Evolutionary conservation across 306 rosid genomes (phyloP).

Genomic region (Canavalia ensiformis): DNA sequence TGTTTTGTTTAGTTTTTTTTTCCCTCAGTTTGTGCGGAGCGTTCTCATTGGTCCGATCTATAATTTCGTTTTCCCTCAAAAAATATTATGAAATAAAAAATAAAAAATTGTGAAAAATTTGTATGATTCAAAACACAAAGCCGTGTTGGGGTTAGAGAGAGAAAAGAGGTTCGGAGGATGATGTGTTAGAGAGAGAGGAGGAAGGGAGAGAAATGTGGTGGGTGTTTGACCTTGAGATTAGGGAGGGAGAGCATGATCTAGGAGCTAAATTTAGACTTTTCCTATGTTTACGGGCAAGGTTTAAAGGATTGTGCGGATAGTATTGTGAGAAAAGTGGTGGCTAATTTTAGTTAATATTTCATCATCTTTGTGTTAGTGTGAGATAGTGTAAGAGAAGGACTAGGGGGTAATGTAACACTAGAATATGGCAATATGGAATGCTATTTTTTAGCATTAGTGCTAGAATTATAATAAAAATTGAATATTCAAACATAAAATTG

Average conservation of each 20-base stretch:
- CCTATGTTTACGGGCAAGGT: slow-evolving; percentile 52
- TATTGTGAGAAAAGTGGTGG: slow-evolving; percentile 20
- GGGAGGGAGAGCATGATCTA: slow-evolving; percentile 39
- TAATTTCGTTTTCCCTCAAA: slow-evolving; percentile 56
- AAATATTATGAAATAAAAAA: background rate
- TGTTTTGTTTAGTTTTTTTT: slow-evolving; percentile 34
- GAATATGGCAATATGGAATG: background rate
- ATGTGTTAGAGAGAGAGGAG: slow-evolving; percentile 52
- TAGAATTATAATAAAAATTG: background rate
- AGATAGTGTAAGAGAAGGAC: background rate
- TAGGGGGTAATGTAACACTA: background rate
- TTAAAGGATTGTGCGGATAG: slow-evolving; percentile 55
- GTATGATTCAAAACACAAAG: slow-evolving; percentile 59
- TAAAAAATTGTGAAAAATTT: slow-evolving; percentile 11
- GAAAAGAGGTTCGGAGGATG: background rate
- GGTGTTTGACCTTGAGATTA: slow-evolving; percentile 68
- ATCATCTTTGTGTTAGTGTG: background rate
- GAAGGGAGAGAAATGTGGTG: slow-evolving; percentile 45
- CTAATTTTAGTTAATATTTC: slow-evolving; percentile 43
- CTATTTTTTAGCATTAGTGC: background rate
- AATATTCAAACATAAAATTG: too few relatives aligned
- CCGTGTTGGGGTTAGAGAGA: slow-evolving; percentile 62
- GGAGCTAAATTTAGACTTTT: slow-evolving; percentile 54
- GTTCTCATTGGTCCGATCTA: slow-evolving; percentile 67
- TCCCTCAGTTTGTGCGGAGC: slow-evolving; percentile 49